phyloP scores from a whole-genome alignment of 2,329 filamentous ascomycete species.

The Verticillium longisporum region DNA sequence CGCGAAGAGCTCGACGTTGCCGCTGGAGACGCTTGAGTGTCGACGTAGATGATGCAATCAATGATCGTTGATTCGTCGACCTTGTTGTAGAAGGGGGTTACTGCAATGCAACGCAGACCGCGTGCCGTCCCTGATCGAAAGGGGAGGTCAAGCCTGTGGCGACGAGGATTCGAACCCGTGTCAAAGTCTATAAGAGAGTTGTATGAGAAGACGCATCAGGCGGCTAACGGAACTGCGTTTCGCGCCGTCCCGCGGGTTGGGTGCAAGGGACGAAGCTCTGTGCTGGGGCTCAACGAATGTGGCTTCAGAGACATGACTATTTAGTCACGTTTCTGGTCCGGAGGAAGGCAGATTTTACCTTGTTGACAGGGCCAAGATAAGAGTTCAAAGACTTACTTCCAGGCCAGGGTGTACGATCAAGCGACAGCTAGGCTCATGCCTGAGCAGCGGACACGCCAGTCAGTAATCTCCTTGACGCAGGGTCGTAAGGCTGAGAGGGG shows the following conservation, averaged over 20 bases:
- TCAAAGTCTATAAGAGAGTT: not conserved
- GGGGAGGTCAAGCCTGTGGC: not conserved
- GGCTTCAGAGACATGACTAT: too few relatives aligned
- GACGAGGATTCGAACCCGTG: not conserved
- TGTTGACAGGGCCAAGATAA: not conserved
- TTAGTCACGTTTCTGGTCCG: too few relatives aligned
- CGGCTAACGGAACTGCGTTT: not conserved
- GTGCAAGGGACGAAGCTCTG: not conserved
- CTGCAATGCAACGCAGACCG: not conserved
- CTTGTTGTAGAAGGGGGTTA: not conserved
- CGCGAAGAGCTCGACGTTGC: not conserved
- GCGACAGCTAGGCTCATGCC: not conserved
- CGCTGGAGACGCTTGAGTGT: not conserved
- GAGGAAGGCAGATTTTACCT: not conserved
- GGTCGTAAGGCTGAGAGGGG: not conserved
- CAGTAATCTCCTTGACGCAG: not conserved
- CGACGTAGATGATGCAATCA: constrained; percentile 11
- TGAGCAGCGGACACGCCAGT: not conserved
- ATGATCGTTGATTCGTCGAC: constrained; percentile 11
- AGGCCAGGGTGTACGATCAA: not conserved
- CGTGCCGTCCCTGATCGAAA: not conserved
- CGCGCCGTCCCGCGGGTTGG: not conserved
- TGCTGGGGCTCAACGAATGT: not conserved
- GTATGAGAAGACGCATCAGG: not conserved
- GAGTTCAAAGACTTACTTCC: not conserved